phyloP scores from a whole-genome alignment of 2,329 filamentous ascomycete genomes.

The Daldinia sp. region DNA sequence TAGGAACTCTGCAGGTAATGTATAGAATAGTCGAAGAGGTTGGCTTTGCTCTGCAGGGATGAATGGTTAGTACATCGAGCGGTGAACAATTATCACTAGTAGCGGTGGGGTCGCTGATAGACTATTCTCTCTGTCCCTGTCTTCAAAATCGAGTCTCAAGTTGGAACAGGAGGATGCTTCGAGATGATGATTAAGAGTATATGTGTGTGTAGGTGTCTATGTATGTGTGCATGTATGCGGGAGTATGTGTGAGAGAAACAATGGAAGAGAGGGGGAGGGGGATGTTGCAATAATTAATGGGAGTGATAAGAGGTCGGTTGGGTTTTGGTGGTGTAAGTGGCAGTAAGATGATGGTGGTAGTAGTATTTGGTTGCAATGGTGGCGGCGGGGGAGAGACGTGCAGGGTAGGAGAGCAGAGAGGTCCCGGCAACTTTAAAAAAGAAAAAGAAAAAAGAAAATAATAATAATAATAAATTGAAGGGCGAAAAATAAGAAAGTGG shows the following conservation, averaged over 20 bases:
- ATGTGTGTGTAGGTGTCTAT: constrained; percentile 20
- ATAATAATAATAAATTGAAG: constrained; percentile 16
- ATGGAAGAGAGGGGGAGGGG: constrained; percentile 34
- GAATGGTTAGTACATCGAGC: constrained; percentile 41
- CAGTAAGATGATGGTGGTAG: constrained; percentile 31
- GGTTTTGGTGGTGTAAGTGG: constrained; percentile 32
- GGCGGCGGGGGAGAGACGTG: constrained; percentile 34
- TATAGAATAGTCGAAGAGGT: constrained; percentile 38
- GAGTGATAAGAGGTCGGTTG: constrained; percentile 42
- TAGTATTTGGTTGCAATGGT: constrained; percentile 28
- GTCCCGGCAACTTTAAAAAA: constrained; percentile 36
- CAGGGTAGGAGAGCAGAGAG: constrained; percentile 37
- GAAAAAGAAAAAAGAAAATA: constrained; percentile 25
- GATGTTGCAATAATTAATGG: constrained; percentile 37
- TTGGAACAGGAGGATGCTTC: constrained; percentile 30
- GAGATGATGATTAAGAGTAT: constrained; percentile 38
- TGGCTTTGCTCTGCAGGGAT: constrained; percentile 37
- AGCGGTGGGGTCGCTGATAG: constrained; percentile 20
- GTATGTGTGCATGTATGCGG: constrained; percentile 17
- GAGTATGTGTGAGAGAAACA: constrained; percentile 39
- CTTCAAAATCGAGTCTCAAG: constrained; percentile 28
- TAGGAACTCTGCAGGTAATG: constrained; percentile 28
- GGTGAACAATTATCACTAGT: constrained; percentile 36
- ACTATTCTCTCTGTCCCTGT: constrained; percentile 9
- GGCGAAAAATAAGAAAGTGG: constrained; percentile 22